These are phyloP conservation scores for Euphorbia corollata DNA, from an alignment of 441 rosid species.

Conservation along the genomic window DNA sequence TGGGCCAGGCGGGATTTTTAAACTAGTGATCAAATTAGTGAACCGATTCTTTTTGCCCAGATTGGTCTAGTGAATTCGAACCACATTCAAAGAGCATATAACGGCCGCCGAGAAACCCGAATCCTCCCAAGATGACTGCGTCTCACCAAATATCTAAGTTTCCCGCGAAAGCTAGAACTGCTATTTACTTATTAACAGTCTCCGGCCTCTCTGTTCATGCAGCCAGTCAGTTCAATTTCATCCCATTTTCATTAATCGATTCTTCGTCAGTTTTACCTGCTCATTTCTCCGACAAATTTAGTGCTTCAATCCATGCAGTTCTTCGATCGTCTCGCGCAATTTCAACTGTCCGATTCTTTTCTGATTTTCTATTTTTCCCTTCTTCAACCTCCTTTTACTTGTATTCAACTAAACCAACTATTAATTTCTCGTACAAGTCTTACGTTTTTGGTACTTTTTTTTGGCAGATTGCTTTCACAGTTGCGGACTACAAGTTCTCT, in stretches of 20 bases:
- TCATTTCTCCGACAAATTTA: slow-evolving; percentile 19
- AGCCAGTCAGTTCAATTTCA: slow-evolving; percentile 19
- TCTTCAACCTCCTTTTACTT: not conserved
- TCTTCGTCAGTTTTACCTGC: slow-evolving; percentile 8
- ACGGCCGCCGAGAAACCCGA: too few relatives aligned
- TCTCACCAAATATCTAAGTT: slow-evolving; percentile 25
- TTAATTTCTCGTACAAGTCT: not conserved
- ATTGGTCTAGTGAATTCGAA: too few relatives aligned
- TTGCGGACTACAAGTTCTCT: slow-evolving; percentile 66
- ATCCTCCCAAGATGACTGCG: not conserved
- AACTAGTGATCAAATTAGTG: too few relatives aligned
- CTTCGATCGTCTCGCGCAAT: slow-evolving; percentile 68
- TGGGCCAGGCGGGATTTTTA: too few relatives aligned
- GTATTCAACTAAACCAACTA: not conserved
- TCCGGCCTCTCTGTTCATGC: slow-evolving; percentile 44
- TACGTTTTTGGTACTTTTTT: not conserved
- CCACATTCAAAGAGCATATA: too few relatives aligned
- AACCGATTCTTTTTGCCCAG: too few relatives aligned
- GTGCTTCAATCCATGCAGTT: slow-evolving; percentile 35
- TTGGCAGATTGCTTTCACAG: slow-evolving; percentile 46
- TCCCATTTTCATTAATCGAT: slow-evolving; percentile 15
- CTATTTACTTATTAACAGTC: slow-evolving; percentile 31
- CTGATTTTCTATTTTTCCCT: not conserved
- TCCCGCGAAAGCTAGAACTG: slow-evolving; percentile 36
- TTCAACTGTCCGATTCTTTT: slow-evolving; percentile 37